Base-by-base conservation (phyloP, 495 filamentous ascomycete genomes). In the Bombardia bombarda region DNA sequence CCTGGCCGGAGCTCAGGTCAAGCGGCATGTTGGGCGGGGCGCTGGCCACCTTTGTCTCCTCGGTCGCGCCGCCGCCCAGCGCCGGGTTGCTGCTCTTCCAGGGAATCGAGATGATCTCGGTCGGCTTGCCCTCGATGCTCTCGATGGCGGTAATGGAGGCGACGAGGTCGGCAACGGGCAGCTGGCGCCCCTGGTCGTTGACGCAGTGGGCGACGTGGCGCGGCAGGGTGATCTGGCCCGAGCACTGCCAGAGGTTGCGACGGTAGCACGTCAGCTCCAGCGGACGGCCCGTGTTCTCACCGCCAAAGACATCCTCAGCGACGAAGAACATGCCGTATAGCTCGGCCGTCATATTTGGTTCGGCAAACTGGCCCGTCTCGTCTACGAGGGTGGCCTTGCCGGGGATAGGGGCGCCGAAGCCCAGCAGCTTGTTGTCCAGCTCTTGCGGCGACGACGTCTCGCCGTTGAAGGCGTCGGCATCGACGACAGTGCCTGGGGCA, bases 311-410 rank as follows among this genome's bases (percentile, higher is more conserved):
- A 41, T 75, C 72, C 52, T 95, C 89, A 38, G 89, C 88, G 5
- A 95, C 76, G 55, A 92, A 94, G 67, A 95, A 95, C 87, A 93
- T 94, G 67, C 89, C 89, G 56, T 92, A 86, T 23, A 95, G 66
- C 61, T 93, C 89, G 32, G 87, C 87, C 7, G 82, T 77, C 57
- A 94, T 79, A 24, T 75, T 73, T 18, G 87, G 72, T 66, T 55
- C 77, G 61, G 70, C 51, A 18, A 57, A 45, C 31, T 56, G 50
- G 16, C 45, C 57, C 0, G 44, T 26, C 16, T 54, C 53, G 39
- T 55, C 53, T 12, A 47, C 77, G 72, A 67, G 78, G 2, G 77
- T 77, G 33, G 82, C 86, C 49, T 80, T 78, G 21, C 49, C 55
- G 47, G 82, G 78, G 13, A 73, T 70, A 1, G 81, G 85, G 3